Evolutionary conservation across 2,329 filamentous ascomycete species (phyloP), one percentile per base, ranked within the genome.

Genomic region (Xylariomycetidae sp.): DNA sequence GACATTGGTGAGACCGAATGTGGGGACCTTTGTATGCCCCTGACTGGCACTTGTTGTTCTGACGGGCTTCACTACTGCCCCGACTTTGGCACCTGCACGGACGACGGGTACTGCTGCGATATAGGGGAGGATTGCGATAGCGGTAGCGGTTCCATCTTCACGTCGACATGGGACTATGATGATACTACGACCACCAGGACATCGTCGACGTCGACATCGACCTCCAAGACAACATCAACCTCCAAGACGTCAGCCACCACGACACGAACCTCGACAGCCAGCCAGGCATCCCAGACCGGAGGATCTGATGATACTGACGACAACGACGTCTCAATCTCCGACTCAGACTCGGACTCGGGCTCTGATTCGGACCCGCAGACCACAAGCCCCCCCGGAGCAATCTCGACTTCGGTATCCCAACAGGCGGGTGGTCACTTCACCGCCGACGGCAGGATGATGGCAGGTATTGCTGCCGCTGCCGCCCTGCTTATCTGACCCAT

Each of bases 1-100:
- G 39, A 23, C 8, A n/a, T 34, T 7, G 37, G 33, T 7, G 35
- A 46, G 27, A 34, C 27, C 2, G 33, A 36, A 6, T 52, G 49
- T 17, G 46, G 42, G 17, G 36, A 40, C 18, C 19, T 38, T 2
- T 52, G 49, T 33, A 52, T 52, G 42, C 48, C 49, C 3, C 19
- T 36, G 6, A 33, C 32, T 12, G 49, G 41, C n/a, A 50, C 45
- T 6, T 52, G 49, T 34, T 51, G 49, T 26, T 12, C 16, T 11
- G 38, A 42, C 22, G 41, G 32, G 6, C 33, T 34, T 8, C 37
- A 47, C 16, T 50, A 51, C 29, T 53, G 48, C 25, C 45, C 48
- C 3, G 36, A 50, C 28, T 49, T 43, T 16, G 47, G 47, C 25
- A 46, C 37, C 4, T 53, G 50, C 37, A 38, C 36, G n/a, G 16